These are phyloP conservation scores for Metroxylon sagu DNA, from an alignment of 176 grass and related monocot species.

Conservation along the genomic window DNA sequence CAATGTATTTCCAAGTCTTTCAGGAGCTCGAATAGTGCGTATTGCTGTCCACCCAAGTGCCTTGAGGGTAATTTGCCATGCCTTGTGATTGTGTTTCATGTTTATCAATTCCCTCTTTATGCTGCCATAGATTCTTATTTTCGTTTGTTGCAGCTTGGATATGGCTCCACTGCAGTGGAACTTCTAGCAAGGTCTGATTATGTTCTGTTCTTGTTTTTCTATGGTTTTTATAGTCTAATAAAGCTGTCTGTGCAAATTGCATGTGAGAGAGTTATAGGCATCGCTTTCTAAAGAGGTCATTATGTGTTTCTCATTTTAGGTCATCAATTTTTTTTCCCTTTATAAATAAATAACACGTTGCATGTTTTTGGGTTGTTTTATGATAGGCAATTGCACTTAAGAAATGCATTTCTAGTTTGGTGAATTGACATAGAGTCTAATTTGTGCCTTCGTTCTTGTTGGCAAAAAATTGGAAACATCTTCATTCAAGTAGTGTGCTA, in stretches of 20 bases:
- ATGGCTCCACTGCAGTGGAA: constrained; percentile 70
- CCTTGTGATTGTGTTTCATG: neutral
- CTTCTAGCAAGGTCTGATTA: constrained; percentile 49
- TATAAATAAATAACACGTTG: too few species aligned
- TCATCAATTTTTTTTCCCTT: too few species aligned
- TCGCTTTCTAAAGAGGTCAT: too few species aligned
- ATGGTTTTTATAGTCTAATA: neutral
- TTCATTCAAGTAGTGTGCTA: too few species aligned
- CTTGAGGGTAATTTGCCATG: constrained; percentile 46
- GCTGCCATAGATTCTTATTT: neutral
- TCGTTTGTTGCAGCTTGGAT: constrained; percentile 47
- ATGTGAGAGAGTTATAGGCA: too few species aligned
- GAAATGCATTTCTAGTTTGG: too few species aligned
- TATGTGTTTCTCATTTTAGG: too few species aligned
- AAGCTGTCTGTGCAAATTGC: neutral
- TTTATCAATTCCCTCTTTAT: constrained; percentile 2
- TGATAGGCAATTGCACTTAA: too few species aligned
- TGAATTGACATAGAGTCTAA: too few species aligned
- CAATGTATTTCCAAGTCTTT: constrained; percentile 86
- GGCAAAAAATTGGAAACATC: too few species aligned
- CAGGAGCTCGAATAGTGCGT: constrained; percentile 84
- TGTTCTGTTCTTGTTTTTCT: neutral
- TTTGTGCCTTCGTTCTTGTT: too few species aligned
- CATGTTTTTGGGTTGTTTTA: too few species aligned
- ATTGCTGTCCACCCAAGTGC: constrained; percentile 94